Percentiles rank a stretch among this genome's conserved stretches.
Conservation (phyloP, 2,329 filamentous ascomycete species). For the Colletotrichum liriopes region DNA sequence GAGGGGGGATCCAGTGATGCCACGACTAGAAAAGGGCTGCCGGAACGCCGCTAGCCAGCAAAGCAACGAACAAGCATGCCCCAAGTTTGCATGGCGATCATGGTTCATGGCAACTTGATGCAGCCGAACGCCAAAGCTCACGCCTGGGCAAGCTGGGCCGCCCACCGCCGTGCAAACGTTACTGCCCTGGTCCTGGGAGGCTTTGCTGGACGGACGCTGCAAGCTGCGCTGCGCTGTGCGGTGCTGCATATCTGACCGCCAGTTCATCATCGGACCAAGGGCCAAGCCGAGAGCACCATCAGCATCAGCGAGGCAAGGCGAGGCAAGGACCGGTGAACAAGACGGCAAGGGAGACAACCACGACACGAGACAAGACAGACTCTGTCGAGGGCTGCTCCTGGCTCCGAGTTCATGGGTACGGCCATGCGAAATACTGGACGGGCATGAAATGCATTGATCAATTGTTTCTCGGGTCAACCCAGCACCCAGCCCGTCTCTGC, state of each 20-base stretch:
- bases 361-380: constrained; percentile 25
- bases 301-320: constrained; percentile 9
- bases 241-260: constrained; percentile 61
- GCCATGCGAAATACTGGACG: neutral
- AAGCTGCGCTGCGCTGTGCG: constrained; percentile 47
- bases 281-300: constrained; percentile 29
- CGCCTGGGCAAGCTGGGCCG: constrained; percentile 36
- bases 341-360: constrained; percentile 25
- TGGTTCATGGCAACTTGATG: constrained; percentile 57
- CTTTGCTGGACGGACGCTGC: constrained; percentile 42
- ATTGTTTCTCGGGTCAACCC: constrained; percentile 34
- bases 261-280: constrained; percentile 58
- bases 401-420: constrained; percentile 17
- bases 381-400: constrained; percentile 21
- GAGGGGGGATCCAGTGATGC: neutral
- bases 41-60: constrained; percentile 39
- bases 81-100: constrained; percentile 52
- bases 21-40: constrained; percentile 26
- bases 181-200: constrained; percentile 47
- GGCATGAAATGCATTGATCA: constrained; percentile 41
- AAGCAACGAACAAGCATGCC: constrained; percentile 41
- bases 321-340: constrained; percentile 4
- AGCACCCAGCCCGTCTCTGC: constrained; percentile 17
- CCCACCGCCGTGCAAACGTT: constrained; percentile 49
- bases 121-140: constrained; percentile 47